Conservation (phyloP, 2,329 filamentous ascomycete genomes). For the Apiospora phragmitis region DNA sequence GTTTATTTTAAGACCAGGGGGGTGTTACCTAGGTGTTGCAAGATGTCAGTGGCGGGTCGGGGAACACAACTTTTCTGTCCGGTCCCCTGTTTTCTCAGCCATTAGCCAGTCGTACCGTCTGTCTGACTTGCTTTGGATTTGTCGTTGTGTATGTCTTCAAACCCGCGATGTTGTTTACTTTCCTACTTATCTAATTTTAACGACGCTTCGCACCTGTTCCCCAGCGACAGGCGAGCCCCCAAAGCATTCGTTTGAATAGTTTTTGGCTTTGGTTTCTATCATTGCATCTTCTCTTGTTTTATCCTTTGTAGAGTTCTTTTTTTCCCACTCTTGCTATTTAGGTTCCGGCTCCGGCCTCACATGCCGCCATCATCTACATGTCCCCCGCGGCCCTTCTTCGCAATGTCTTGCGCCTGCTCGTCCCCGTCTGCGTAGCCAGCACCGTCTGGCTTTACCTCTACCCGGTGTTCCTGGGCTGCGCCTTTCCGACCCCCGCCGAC, state of each 20-base stretch:
- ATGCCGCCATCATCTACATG: constrained; percentile 49
- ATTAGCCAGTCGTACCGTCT: neutral
- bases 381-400: constrained; percentile 54
- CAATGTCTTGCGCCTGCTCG: constrained; percentile 55
- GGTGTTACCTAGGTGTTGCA: neutral
- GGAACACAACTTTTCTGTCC: neutral
- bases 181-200: neutral
- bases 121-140: neutral
- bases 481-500: constrained; percentile 62
- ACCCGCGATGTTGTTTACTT: constrained; percentile 1
- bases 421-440: constrained; percentile 68
- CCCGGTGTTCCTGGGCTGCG: constrained; percentile 76
- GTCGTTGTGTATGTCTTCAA: neutral
- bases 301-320: neutral
- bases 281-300: neutral
- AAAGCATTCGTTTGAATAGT: constrained; percentile 14
- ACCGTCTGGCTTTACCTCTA: constrained; percentile 86
- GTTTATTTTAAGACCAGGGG: neutral
- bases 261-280: constrained; percentile 9
- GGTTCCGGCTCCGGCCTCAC: constrained; percentile 26
- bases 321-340: neutral
- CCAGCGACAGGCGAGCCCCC: neutral
- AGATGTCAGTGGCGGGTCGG: neutral
- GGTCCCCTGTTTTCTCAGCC: constrained; percentile 21
- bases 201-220: neutral